Percentiles rank a stretch among this genome's conserved stretches.
These are phyloP conservation scores for Phytophthora capsici DNA, from an alignment of 352 stramenopile species.

Conservation along the genomic window DNA sequence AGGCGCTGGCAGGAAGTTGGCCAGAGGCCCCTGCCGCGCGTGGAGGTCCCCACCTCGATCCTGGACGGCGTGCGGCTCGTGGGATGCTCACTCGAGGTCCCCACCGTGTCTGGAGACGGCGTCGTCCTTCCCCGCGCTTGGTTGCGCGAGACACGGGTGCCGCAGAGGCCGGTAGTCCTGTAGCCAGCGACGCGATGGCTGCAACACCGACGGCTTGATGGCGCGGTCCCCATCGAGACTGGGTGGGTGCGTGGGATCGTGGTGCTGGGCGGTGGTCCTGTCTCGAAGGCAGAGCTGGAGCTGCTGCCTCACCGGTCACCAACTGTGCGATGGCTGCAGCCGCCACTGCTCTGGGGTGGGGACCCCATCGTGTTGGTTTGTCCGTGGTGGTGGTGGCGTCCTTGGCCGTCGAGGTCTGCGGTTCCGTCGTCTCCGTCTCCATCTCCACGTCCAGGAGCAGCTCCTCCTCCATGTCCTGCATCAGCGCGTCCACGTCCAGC, in stretches of 20 bases:
- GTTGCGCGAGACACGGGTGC: no score
- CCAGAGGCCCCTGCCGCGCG: no score
- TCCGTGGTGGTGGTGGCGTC: not conserved
- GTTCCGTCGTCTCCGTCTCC: not conserved
- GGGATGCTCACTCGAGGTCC: no score
- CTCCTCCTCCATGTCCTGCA: not conserved
- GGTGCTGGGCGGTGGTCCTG: no score
- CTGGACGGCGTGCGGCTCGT: no score
- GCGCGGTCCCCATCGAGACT: constrained; percentile 1
- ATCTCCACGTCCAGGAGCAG: not conserved
- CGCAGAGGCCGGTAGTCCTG: no score
- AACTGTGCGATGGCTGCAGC: not conserved
- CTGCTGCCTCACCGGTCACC: not conserved
- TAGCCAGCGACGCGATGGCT: constrained; percentile 1
- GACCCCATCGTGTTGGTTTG: not conserved
- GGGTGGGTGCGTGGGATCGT: no score
- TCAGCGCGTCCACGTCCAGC: not conserved
- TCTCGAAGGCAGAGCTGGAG: not conserved
- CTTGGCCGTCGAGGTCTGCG: not conserved
- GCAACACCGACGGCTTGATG: not conserved
- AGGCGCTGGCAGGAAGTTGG: no score
- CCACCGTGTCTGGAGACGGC: no score
- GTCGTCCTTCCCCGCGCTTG: no score
- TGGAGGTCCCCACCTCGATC: no score
- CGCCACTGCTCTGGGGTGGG: not conserved